Conservation (phyloP, 768 basidiomycete genomes). For the Leccinum incarnatum region DNA sequence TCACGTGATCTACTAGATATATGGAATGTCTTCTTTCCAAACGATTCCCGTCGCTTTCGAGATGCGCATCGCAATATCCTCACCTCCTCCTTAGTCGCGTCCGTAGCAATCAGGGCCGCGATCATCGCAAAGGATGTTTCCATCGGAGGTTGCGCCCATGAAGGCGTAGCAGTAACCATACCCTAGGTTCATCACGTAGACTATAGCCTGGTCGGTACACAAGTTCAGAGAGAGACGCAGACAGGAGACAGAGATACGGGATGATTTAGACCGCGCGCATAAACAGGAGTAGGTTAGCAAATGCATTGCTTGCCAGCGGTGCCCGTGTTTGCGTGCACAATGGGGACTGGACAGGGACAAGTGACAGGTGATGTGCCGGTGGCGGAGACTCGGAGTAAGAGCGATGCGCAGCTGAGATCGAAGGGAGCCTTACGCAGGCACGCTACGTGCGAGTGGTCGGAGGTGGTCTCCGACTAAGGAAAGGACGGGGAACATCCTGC, state of each 20-base stretch:
- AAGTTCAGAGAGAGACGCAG: not conserved
- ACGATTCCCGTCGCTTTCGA: slow-evolving; percentile 45
- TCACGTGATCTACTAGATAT: slow-evolving; percentile 26
- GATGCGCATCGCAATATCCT: slow-evolving; percentile 51
- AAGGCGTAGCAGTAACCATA: slow-evolving; percentile 58
- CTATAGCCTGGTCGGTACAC: slow-evolving; percentile 38
- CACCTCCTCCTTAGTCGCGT: slow-evolving; percentile 52
- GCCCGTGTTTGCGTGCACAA: too few species aligned
- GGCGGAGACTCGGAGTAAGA: too few species aligned
- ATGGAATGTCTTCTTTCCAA: slow-evolving; percentile 55
- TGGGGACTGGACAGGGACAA: too few species aligned
- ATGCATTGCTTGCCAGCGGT: too few species aligned
- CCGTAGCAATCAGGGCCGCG: slow-evolving; percentile 58
- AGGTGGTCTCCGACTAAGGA: too few species aligned
- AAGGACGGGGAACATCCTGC: too few species aligned
- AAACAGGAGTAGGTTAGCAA: too few species aligned
- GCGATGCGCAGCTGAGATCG: too few species aligned
- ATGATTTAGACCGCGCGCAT: too few species aligned
- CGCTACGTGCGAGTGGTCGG: too few species aligned
- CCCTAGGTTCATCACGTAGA: slow-evolving; percentile 46
- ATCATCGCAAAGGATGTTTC: slow-evolving; percentile 62
- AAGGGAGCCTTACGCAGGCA: too few species aligned
- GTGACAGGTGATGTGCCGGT: too few species aligned
- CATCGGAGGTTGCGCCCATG: slow-evolving; percentile 41
- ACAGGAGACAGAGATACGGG: not conserved